Percentiles rank a stretch among this genome's conserved stretches.
phyloP scores from a whole-genome alignment of 345 rosid genomes.

The Populus tremula region DNA sequence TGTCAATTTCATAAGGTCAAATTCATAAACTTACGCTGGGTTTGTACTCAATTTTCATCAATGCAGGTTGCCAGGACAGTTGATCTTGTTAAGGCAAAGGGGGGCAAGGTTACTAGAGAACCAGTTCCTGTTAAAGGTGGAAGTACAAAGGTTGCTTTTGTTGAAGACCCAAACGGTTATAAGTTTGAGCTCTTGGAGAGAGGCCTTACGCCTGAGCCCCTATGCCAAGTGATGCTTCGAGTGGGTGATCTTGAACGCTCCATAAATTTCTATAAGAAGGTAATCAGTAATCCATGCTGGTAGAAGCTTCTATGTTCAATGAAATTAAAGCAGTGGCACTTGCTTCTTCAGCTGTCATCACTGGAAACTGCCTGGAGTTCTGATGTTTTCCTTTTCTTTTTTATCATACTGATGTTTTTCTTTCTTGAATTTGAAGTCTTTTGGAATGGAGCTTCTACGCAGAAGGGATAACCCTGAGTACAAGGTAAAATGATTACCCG shows the following conservation, averaged over 20 bases:
- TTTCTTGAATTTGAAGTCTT: slow-evolving; percentile 24
- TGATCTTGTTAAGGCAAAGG: slow-evolving; percentile 22
- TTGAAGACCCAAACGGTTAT: slow-evolving; percentile 25
- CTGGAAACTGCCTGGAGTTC: background rate
- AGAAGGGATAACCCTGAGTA: slow-evolving; percentile 16
- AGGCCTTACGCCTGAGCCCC: slow-evolving; percentile 18
- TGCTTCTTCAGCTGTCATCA: background rate
- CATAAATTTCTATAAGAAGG: slow-evolving; percentile 22
- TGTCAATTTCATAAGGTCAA: background rate
- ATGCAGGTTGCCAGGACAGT: slow-evolving; percentile 17
- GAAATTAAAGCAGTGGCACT: background rate
- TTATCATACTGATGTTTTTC: background rate
- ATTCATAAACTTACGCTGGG: background rate
- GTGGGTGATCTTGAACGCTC: slow-evolving; percentile 26
- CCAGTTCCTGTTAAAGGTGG: slow-evolving; percentile 15
- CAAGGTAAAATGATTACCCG: background rate
- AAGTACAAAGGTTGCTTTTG: slow-evolving; percentile 5
- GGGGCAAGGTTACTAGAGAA: slow-evolving; percentile 16
- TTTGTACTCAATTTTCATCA: background rate
- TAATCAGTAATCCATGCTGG: background rate
- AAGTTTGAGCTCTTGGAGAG: slow-evolving; percentile 23
- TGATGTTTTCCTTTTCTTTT: background rate
- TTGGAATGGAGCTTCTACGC: slow-evolving; percentile 26
- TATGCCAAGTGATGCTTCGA: slow-evolving; percentile 29
- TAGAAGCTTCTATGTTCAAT: background rate